Evolutionary conservation across 1,284 basidiomycete species (phyloP), one percentile per base, ranked within the genome.

Genomic region (Fomitiporia mediterranea): DNA sequence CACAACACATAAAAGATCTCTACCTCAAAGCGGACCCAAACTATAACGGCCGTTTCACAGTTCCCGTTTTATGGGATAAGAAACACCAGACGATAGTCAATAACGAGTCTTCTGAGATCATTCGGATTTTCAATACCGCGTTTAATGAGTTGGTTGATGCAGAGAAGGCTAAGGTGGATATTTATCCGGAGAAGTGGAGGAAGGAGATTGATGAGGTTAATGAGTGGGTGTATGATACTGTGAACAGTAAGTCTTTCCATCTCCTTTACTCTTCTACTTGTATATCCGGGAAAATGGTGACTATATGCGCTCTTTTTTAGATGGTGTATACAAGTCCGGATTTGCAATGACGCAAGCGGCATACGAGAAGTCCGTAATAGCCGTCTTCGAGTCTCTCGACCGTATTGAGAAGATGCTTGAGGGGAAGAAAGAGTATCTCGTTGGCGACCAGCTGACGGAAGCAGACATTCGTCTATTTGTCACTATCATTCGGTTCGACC

Each of bases 41-140:
- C 51, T 94, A 91, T 63, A 61, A 64, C 8, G 86, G 86, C 53
- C 79, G 87, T 51, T 94, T 91, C 75, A 92, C 93, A 3, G 92
- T 95, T 2, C 95, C 96, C n/a, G 74, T 95, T 48, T 75, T 98
- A 1, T 99, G 94, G 92, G 97, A 98, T 75, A 96, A 87, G 75
- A 91, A 97, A 72, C 75, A 71, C 38, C 72, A 87, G 56, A 93
- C 90, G 35, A 91, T 99, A 63, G 97, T 99, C 55, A 97, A 91
- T 76, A 99, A 97, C 70, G 94, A 98, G 69, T 91, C 86, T 61
- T 86, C 88, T 0, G 94, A 97, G 72, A 94, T 98, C 66, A 94
- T 98, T 65, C 86, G 96, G 53, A 90, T 94, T 44, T 81, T 98
- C 72, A 97, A 97, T 71, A 77, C 79, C 6, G 86, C 80, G 6